phyloP scores from a whole-genome alignment of 176 grass and related monocot genomes.

The Rhipidocladum racemiflorum region DNA sequence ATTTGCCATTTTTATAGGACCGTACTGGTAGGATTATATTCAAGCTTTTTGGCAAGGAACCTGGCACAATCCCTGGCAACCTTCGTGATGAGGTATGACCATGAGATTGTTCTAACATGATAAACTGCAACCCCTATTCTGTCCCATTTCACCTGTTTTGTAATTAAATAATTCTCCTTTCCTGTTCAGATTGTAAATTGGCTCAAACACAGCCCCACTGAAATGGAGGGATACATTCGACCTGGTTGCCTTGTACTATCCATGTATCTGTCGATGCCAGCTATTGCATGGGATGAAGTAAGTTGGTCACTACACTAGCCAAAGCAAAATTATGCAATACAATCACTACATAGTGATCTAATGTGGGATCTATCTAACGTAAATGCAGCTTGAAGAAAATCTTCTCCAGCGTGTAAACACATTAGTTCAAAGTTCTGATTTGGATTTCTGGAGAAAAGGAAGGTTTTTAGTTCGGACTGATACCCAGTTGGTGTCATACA shows the following conservation, averaged over 20 bases:
- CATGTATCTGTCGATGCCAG: constrained; percentile 81
- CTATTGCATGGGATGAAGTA: constrained; percentile 86
- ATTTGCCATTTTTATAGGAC: constrained; percentile 53
- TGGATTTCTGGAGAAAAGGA: constrained; percentile 88
- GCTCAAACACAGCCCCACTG: constrained; percentile 84
- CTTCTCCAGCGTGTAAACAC: constrained; percentile 63
- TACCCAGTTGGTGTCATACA: constrained; percentile 79
- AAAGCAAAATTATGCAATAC: neutral
- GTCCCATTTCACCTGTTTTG: neutral
- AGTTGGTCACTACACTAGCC: constrained; percentile 23
- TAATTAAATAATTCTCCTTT: constrained; percentile 11
- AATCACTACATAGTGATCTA: constrained; percentile 9
- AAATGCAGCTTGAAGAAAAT: constrained; percentile 83
- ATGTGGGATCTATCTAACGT: neutral
- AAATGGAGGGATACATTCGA: constrained; percentile 96
- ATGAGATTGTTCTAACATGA: neutral
- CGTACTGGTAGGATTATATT: constrained; percentile 95
- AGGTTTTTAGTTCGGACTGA: constrained; percentile 92
- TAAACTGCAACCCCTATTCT: neutral
- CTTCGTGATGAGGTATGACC: constrained; percentile 65
- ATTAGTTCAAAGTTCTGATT: constrained; percentile 61
- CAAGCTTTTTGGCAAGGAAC: constrained; percentile 97
- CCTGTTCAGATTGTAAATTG: constrained; percentile 78
- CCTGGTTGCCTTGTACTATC: constrained; percentile 90
- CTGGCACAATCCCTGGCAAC: constrained; percentile 70